A percentile compares a stretch with the other conserved stretches of the same genome.
phyloP scores from a whole-genome alignment of 2,329 filamentous ascomycete genomes.

The Eurotiales sp. region DNA sequence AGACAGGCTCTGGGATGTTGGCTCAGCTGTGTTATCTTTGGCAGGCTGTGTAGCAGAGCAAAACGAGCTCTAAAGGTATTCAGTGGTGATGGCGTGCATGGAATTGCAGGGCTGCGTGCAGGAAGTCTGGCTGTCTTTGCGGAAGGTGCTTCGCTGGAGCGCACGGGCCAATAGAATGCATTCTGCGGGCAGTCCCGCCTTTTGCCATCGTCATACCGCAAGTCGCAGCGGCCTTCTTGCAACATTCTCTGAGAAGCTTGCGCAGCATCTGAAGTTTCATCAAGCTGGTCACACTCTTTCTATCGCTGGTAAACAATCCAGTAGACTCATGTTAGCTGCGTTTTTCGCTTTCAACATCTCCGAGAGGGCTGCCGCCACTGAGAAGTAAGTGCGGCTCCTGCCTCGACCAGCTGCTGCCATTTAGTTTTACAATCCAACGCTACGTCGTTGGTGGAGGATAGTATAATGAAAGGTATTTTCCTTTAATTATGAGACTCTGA shows the following conservation, averaged over 20 bases:
- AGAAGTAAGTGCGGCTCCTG: background rate
- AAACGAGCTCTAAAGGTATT: background rate
- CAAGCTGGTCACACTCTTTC: no score
- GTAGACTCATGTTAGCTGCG: background rate
- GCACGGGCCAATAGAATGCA: background rate
- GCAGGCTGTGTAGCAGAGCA: background rate
- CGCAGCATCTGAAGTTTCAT: no score
- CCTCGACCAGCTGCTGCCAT: no score
- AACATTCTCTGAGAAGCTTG: no score
- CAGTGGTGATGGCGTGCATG: background rate
- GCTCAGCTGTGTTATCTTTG: background rate
- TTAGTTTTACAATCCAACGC: no score
- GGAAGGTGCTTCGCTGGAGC: no score
- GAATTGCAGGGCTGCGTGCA: background rate
- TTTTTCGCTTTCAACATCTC: background rate
- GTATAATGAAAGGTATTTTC: slow-evolving; percentile 15
- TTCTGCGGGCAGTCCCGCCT: background rate
- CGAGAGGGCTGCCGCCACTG: background rate
- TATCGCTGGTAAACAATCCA: no score
- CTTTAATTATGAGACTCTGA: no score
- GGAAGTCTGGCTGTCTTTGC: background rate
- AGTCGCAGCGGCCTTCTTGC: no score
- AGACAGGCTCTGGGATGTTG: no score
- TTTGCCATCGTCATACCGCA: background rate
- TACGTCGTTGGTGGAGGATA: no score